These are phyloP conservation scores for Colletotrichum sp. DNA, from an alignment of 2,329 filamentous ascomycete species.

Conservation along the genomic window DNA sequence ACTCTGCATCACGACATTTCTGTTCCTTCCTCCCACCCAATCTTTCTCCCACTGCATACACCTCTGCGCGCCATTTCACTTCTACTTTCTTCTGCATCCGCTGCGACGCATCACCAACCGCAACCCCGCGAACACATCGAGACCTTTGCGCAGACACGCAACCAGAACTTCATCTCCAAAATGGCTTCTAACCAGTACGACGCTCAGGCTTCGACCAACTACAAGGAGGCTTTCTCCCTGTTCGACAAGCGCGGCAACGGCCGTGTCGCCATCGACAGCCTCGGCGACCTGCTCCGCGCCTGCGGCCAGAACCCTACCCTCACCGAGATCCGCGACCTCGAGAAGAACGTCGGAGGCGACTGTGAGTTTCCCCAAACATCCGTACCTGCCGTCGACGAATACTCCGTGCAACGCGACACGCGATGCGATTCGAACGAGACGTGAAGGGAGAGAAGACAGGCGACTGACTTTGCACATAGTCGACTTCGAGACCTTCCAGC, in stretches of 20 bases:
- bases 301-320: constrained; percentile 98
- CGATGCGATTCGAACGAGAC: neutral
- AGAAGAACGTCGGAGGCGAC: constrained; percentile 87
- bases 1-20: constrained; percentile 12
- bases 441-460: neutral
- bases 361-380: constrained; percentile 66
- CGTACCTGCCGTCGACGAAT: neutral
- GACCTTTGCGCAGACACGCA: neutral
- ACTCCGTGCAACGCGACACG: neutral
- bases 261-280: constrained; percentile 82
- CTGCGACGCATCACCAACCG: too few relatives aligned
- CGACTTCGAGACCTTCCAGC: constrained; percentile 97
- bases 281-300: constrained; percentile 93
- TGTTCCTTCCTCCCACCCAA: neutral
- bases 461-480: constrained; percentile 57
- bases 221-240: constrained; percentile 99
- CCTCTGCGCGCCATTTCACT: neutral
- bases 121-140: neutral
- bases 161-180: constrained; percentile 4
- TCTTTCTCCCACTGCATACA: neutral
- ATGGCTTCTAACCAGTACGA: constrained; percentile 61
- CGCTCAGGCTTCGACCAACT: constrained; percentile 84
- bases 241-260: constrained; percentile 99
- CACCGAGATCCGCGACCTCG: constrained; percentile 88
- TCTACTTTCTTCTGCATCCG: neutral